A percentile compares a stretch with the other conserved stretches of the same genome.
phyloP scores from a whole-genome alignment of 192 early-diverging fungal genomes.

The Backusella tuberculispora region DNA sequence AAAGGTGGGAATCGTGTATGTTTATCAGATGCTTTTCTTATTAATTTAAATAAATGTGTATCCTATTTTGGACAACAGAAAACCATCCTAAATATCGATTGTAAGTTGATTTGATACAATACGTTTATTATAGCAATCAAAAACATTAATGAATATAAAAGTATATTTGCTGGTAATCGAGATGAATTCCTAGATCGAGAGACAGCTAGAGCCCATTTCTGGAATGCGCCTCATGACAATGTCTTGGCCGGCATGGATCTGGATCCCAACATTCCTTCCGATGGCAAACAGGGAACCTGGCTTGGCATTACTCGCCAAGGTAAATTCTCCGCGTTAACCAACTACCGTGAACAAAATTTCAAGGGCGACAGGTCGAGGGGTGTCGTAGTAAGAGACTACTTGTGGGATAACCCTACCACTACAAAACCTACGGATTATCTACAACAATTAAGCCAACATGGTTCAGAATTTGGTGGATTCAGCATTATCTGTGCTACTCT shows the following conservation, averaged over 20 bases:
- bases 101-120: constrained; percentile 26
- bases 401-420: background rate
- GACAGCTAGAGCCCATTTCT: constrained; percentile 46
- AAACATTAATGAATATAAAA: background rate
- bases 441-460: constrained; percentile 26
- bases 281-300: constrained; percentile 46
- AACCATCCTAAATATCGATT: constrained; percentile 45
- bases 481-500: constrained; percentile 43
- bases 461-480: constrained; percentile 46
- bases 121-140: background rate
- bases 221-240: constrained; percentile 38
- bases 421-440: constrained; percentile 27
- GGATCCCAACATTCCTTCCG: constrained; percentile 14
- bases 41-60: constrained; percentile 42
- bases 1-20: too few species aligned
- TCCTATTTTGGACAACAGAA: constrained; percentile 47
- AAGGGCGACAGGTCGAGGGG: constrained; percentile 47
- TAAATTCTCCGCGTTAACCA: constrained; percentile 52
- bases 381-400: constrained; percentile 41
- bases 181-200: constrained; percentile 50
- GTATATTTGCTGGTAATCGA: constrained; percentile 53
- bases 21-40: constrained; percentile 7
- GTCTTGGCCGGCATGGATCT: constrained; percentile 51
- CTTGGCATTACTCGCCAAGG: constrained; percentile 50
- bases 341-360: constrained; percentile 44